These are phyloP conservation scores for Rhizopus delemar DNA, from an alignment of 371 early-diverging fungal genomes.

Conservation along the genomic window DNA sequence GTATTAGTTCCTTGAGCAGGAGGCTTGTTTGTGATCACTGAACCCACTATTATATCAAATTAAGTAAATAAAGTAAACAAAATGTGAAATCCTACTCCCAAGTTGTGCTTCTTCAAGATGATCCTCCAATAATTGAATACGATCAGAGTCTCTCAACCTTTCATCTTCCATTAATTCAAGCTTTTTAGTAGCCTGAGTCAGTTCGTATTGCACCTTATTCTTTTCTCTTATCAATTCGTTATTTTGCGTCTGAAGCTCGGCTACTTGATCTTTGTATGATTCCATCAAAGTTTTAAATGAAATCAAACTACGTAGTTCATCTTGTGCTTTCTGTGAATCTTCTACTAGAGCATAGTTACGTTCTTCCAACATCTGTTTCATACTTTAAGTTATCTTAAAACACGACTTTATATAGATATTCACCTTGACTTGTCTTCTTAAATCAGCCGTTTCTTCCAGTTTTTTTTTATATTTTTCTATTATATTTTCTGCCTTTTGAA, in stretches of 20 bases:
- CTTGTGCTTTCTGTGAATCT: conserved; percentile 76
- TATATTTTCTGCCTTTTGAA: conserved; percentile 90
- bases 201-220: conserved; percentile 71
- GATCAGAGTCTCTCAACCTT: conserved; percentile 67
- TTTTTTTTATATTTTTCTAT: conserved; percentile 94
- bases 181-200: conserved; percentile 62
- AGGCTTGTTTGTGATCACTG: conserved; percentile 8
- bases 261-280: conserved; percentile 83
- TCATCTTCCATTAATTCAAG: conserved; percentile 69
- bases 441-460: conserved; percentile 82
- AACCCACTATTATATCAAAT: conserved; percentile 5
- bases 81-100: conserved; percentile 37
- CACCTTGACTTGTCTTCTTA: conserved; percentile 76
- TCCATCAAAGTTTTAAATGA: conserved; percentile 82
- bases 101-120: conserved; percentile 81
- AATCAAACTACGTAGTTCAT: conserved; percentile 80
- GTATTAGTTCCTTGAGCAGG: not conserved
- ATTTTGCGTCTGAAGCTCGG: conserved; percentile 72
- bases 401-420: not conserved
- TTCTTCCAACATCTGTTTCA: conserved; percentile 62
- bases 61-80: not conserved
- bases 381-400: not conserved
- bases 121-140: conserved; percentile 78
- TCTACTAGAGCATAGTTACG: conserved; percentile 69
- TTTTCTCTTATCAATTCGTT: conserved; percentile 68